Evolutionary conservation across 352 stramenopile species (phyloP).

Genomic region (Globisporangium paddicum): DNA sequence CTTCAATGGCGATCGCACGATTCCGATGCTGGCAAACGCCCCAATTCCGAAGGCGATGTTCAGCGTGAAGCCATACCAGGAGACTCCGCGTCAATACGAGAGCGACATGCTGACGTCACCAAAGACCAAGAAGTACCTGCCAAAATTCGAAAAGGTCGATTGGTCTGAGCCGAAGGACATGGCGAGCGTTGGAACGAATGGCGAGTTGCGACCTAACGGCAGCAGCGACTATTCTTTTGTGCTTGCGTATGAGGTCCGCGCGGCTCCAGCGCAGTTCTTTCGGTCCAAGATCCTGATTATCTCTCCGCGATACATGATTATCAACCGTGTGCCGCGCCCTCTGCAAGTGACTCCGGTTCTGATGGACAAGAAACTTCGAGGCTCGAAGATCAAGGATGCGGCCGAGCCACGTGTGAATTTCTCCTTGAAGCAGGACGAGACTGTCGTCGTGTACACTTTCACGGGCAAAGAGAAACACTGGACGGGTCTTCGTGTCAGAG

Average conservation of each 20-base stretch:
- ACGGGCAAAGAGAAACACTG: slow-evolving; percentile 68
- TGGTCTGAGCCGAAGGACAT: slow-evolving; percentile 76
- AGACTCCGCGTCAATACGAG: slow-evolving; percentile 55
- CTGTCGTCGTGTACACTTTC: slow-evolving; percentile 63
- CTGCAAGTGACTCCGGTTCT: slow-evolving; percentile 73
- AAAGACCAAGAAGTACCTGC: slow-evolving; percentile 68
- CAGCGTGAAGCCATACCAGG: slow-evolving; percentile 61
- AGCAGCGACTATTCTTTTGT: slow-evolving; percentile 61
- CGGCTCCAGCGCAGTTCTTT: slow-evolving; percentile 76
- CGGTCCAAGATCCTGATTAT: slow-evolving; percentile 79
- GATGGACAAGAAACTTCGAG: slow-evolving; percentile 68
- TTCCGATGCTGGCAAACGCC: slow-evolving; percentile 62
- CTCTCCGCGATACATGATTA: slow-evolving; percentile 68
- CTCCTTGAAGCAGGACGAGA: slow-evolving; percentile 46
- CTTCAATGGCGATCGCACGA: slow-evolving; percentile 55
- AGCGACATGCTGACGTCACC: slow-evolving; percentile 38
- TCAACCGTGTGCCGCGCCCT: slow-evolving; percentile 54
- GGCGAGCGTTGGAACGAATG: slow-evolving; percentile 66
- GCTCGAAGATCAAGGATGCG: slow-evolving; percentile 24
- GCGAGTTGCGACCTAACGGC: slow-evolving; percentile 46
- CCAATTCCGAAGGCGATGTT: slow-evolving; percentile 62
- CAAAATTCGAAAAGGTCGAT: slow-evolving; percentile 60
- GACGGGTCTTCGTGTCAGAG: slow-evolving; percentile 56
- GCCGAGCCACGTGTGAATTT: slow-evolving; percentile 28
- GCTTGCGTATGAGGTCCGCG: slow-evolving; percentile 76